Conservation (phyloP, 148 eudicot species). For the Arctostaphylos glauca region DNA sequence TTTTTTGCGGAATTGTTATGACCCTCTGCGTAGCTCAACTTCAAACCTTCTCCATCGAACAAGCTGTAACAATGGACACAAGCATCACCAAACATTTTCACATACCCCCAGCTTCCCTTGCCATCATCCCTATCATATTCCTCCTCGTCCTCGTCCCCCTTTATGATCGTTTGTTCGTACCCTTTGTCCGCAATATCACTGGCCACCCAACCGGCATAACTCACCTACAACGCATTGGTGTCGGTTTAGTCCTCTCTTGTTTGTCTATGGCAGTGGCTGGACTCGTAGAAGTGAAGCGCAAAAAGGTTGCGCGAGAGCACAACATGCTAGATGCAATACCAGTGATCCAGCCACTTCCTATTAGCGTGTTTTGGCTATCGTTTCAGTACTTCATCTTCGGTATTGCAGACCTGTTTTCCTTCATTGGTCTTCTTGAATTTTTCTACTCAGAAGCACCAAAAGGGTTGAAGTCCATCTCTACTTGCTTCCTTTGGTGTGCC, state of each 20-base stretch:
- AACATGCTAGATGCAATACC: slow-evolving; percentile 42
- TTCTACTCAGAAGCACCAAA: slow-evolving; percentile 49
- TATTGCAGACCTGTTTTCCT: slow-evolving; percentile 50
- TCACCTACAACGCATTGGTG: slow-evolving; percentile 47
- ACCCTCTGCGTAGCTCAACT: slow-evolving; percentile 53
- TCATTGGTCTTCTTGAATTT: slow-evolving; percentile 46
- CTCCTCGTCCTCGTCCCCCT: slow-evolving; percentile 32
- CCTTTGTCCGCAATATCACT: slow-evolving; percentile 32
- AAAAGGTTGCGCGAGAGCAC: slow-evolving; percentile 27
- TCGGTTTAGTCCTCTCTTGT: slow-evolving; percentile 39
- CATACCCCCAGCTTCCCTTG: slow-evolving; percentile 49
- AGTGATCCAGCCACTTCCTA: slow-evolving; percentile 32
- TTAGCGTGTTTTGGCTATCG: slow-evolving; percentile 41
- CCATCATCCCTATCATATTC: slow-evolving; percentile 38
- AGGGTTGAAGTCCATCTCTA: slow-evolving; percentile 41
- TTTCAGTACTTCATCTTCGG: slow-evolving; percentile 44
- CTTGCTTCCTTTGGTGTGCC: slow-evolving; percentile 46
- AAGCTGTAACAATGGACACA: slow-evolving; percentile 46
- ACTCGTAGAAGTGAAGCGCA: slow-evolving; percentile 34
- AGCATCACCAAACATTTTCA: slow-evolving; percentile 27
- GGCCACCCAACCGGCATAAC: slow-evolving; percentile 48
- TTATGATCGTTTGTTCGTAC: slow-evolving; percentile 40
- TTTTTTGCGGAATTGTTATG: slow-evolving; percentile 34
- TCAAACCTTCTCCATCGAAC: slow-evolving; percentile 46
- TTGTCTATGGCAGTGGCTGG: slow-evolving; percentile 36